Evolutionary conservation across 495 filamentous ascomycete species (phyloP).

Genomic region (Podospora sp.): DNA sequence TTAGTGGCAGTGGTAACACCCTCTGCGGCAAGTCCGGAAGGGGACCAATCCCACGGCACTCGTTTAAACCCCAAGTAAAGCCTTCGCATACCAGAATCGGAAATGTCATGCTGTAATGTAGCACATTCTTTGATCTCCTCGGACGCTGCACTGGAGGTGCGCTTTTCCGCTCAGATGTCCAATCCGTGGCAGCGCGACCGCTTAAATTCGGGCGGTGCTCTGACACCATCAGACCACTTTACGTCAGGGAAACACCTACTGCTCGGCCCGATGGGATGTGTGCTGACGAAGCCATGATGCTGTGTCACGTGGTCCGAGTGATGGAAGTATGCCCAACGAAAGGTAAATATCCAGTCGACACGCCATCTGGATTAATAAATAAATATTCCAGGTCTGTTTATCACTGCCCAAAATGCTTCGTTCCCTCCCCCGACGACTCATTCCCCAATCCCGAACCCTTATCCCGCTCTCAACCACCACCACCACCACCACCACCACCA

Average conservation of each 20-base stretch:
- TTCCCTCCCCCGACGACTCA: not conserved
- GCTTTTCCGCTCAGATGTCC: not conserved
- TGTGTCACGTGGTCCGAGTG: not conserved
- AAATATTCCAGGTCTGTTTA: not conserved
- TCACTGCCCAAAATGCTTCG: not conserved
- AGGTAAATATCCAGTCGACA: too few species aligned
- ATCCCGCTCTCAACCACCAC: not conserved
- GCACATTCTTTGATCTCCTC: not conserved
- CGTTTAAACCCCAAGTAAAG: not conserved
- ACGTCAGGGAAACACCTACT: not conserved
- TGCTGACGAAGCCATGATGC: not conserved
- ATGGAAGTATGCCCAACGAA: too few species aligned
- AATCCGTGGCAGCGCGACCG: not conserved
- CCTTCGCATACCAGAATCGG: not conserved
- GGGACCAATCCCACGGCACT: not conserved
- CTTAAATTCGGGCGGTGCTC: not conserved
- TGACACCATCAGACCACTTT: not conserved
- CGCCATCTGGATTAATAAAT: too few species aligned
- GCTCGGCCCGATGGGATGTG: not conserved
- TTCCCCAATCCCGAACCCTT: not conserved
- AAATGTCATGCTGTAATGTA: not conserved
- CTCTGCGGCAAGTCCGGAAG: not conserved
- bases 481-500: conserved; percentile 15
- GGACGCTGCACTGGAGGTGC: not conserved
- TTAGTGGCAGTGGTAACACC: too few species aligned